Evolutionary conservation across 2,329 filamentous ascomycete genomes (phyloP), one percentile per base, ranked within the genome.

Genomic region (Trichoderma sp.): DNA sequence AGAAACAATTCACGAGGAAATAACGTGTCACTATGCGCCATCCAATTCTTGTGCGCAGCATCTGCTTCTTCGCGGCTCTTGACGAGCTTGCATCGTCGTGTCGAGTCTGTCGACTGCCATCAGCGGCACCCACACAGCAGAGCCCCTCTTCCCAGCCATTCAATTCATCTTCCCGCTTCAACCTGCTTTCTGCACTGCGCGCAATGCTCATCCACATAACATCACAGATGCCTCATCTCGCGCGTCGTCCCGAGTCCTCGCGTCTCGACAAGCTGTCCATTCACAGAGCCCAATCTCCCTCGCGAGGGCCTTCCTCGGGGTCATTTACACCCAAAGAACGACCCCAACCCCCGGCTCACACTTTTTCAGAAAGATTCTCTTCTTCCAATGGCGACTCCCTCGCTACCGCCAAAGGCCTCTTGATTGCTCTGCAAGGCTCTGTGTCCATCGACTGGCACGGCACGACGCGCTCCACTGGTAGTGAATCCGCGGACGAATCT

Each of bases 131-230:
- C 59, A 62, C 48, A 24, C 59, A 17, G 19, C 21, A 55, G 12
- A 26, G 59, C 47, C 48, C 59, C 59, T 62, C 58, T 52, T 34
- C 48, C 58, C 58, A 52, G 47, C 59, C 59, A 62, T 54, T 39
- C 34, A 51, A n/a, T 51, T 28, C 44, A 28, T 55, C 10, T 39
- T 12, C 26, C 48, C 59, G 47, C 34, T 52, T 59, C 43, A 57
- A 24, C 43, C 43, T 48, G 44, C 39, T 44, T 28, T 28, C 30
- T 43, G 50, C 50, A 30, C 45, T 30, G 5, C 50, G 7, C 17
- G 17, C 39, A 19, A 19, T 7, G 54, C 59, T 39, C 45, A 48
- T 39, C 30, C 48, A 24, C 24, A 19, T 30, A 30, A 6, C 5
- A 39, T 9, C 34, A 12, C 3, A 9, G 5, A 39, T 30, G 21